These are phyloP conservation scores for Salvia hispanica DNA, from an alignment of 257 asterid species.

Conservation along the genomic window DNA sequence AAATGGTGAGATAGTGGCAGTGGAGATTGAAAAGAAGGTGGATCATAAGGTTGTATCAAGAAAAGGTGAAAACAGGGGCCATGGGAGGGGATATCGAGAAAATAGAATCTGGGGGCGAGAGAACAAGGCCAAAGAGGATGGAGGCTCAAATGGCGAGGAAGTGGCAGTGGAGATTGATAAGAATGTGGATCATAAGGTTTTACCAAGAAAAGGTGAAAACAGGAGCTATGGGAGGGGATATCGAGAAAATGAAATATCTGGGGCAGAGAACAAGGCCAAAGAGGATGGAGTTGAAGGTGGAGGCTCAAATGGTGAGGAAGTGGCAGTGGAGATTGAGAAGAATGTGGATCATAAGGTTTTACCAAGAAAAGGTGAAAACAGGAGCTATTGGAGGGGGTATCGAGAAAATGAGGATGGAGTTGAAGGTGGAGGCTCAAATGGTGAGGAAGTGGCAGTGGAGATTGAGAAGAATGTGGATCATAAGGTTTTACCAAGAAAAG, in stretches of 20 bases:
- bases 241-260: too few species aligned
- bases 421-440: constrained; percentile 27
- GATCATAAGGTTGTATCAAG: constrained; percentile 20
- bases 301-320: too few species aligned
- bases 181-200: constrained; percentile 23
- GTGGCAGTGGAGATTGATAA: constrained; percentile 20
- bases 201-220: constrained; percentile 26
- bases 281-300: too few species aligned
- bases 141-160: constrained; percentile 16
- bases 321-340: too few species aligned
- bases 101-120: neutral
- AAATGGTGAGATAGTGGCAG: constrained; percentile 21
- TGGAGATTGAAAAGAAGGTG: constrained; percentile 21
- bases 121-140: constrained; percentile 14
- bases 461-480: constrained; percentile 18
- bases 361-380: too few species aligned
- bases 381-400: neutral
- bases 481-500: constrained; percentile 21
- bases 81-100: constrained; percentile 20
- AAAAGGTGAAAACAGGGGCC: constrained; percentile 25
- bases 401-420: constrained; percentile 9
- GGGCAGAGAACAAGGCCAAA: too few species aligned
- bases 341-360: too few species aligned
- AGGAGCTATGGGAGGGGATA: neutral
- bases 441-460: constrained; percentile 15